Conservation (phyloP, 495 filamentous ascomycete species). For the Margaritispora aquatica region DNA sequence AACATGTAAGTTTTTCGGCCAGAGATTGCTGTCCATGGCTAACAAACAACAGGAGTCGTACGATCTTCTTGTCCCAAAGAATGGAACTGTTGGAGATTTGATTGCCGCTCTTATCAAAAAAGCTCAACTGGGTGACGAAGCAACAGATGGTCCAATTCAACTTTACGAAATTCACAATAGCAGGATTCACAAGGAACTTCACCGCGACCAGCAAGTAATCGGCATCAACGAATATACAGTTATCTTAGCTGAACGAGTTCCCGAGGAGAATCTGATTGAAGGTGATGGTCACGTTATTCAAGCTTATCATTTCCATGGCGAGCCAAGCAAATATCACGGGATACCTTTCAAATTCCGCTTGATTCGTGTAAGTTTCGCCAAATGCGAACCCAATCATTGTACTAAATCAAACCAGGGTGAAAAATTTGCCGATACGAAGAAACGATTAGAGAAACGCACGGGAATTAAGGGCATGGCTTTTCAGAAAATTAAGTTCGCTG, state of each 20-base stretch:
- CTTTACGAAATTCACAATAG: conserved; percentile 73
- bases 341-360: conserved; percentile 89
- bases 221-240: conserved; percentile 80
- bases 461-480: conserved; percentile 97
- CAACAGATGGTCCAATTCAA: conserved; percentile 53
- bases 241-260: conserved; percentile 71
- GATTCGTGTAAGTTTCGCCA: conserved; percentile 57
- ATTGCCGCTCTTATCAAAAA: conserved; percentile 71
- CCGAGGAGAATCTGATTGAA: conserved; percentile 58
- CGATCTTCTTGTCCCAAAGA: conserved; percentile 80
- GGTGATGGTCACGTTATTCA: conserved; percentile 57
- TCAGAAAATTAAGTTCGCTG: conserved; percentile 95
- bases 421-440: conserved; percentile 82
- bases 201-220: conserved; percentile 55
- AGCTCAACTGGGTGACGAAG: conserved; percentile 67
- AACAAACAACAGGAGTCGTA: conserved; percentile 48
- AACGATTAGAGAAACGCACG: conserved; percentile 80
- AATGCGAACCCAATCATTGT: background rate
- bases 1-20: conserved; percentile 55
- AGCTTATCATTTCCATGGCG: conserved; percentile 87
- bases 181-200: conserved; percentile 74
- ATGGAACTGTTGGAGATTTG: conserved; percentile 70
- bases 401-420: conserved; percentile 37
- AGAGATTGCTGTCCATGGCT: background rate
- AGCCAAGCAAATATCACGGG: conserved; percentile 66